Evolutionary conservation across 768 basidiomycete species (phyloP).

Genomic region (Naematelia encephala): DNA sequence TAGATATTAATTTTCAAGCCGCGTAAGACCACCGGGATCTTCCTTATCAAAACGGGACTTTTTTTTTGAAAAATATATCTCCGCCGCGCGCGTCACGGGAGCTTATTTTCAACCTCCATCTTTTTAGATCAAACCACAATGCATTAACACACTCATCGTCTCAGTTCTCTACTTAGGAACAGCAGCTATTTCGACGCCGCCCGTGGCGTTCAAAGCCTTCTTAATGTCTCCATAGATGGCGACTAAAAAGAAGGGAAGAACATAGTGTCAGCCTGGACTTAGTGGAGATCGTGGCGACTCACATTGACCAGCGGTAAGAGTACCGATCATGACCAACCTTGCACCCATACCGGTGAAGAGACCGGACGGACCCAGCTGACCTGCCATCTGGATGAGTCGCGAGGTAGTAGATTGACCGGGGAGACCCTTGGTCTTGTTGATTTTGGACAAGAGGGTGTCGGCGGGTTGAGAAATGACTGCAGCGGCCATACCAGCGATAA

Average conservation of each 20-base stretch:
- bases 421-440: constrained; percentile 70
- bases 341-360: constrained; percentile 54
- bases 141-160: too few relatives aligned
- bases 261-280: background rate
- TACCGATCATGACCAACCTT: constrained; percentile 54
- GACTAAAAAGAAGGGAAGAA: constrained; percentile 13
- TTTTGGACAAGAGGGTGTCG: constrained; percentile 82
- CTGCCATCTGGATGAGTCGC: constrained; percentile 51
- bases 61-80: too few relatives aligned
- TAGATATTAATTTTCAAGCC: too few relatives aligned
- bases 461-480: constrained; percentile 92
- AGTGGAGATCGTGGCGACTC: constrained; percentile 14
- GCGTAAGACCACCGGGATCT: too few relatives aligned
- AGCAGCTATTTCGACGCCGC: constrained; percentile 44
- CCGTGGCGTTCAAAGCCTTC: constrained; percentile 44
- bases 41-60: too few relatives aligned
- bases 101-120: too few relatives aligned
- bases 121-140: too few relatives aligned
- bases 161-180: constrained; percentile 40
- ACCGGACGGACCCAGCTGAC: constrained; percentile 52
- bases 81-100: too few relatives aligned
- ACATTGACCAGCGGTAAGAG: constrained; percentile 54
- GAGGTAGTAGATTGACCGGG: constrained; percentile 53
- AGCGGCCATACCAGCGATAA: constrained; percentile 92
- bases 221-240: constrained; percentile 50